phyloP scores from a whole-genome alignment of 331 rosid genomes.

The Malus hybrid region DNA sequence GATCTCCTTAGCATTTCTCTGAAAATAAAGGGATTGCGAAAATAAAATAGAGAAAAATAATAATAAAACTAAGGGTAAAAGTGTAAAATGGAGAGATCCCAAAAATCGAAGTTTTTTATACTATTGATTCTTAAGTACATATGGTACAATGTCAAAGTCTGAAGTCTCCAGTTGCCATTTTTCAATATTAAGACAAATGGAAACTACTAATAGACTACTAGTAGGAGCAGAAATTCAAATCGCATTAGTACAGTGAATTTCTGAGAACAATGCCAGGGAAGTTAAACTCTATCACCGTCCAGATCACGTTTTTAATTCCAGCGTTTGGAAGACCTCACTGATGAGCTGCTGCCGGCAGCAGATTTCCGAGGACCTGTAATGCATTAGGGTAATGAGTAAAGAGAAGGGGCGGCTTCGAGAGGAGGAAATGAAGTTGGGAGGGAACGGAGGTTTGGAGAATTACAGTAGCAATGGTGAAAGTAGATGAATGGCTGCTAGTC shows the following conservation, averaged over 20 bases:
- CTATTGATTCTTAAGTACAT: slow-evolving; percentile 23
- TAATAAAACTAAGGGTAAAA: neutral
- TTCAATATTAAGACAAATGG: slow-evolving; percentile 33
- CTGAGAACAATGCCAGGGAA: too few species aligned
- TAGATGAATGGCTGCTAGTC: neutral
- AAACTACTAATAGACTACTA: slow-evolving; percentile 24
- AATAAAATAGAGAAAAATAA: too few species aligned
- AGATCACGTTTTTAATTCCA: slow-evolving; percentile 38
- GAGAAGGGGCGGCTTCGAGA: neutral
- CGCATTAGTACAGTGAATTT: slow-evolving; percentile 13
- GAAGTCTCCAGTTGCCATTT: slow-evolving; percentile 35
- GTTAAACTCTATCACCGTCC: too few species aligned
- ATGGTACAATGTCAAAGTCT: slow-evolving; percentile 24
- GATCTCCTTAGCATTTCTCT: too few species aligned
- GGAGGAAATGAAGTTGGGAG: neutral
- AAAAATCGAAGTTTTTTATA: slow-evolving; percentile 1
- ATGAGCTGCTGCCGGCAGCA: slow-evolving; percentile 47
- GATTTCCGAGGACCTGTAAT: slow-evolving; percentile 55
- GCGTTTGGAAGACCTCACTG: slow-evolving; percentile 40
- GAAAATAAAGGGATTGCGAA: too few species aligned
- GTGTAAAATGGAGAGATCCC: neutral
- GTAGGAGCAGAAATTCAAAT: slow-evolving; percentile 7
- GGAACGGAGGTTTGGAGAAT: neutral
- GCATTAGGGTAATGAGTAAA: slow-evolving; percentile 1
- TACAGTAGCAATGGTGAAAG: neutral